Percentiles rank a stretch among this genome's conserved stretches.
phyloP scores from a whole-genome alignment of 495 filamentous ascomycete species.

The Penicillium subrubescens region DNA sequence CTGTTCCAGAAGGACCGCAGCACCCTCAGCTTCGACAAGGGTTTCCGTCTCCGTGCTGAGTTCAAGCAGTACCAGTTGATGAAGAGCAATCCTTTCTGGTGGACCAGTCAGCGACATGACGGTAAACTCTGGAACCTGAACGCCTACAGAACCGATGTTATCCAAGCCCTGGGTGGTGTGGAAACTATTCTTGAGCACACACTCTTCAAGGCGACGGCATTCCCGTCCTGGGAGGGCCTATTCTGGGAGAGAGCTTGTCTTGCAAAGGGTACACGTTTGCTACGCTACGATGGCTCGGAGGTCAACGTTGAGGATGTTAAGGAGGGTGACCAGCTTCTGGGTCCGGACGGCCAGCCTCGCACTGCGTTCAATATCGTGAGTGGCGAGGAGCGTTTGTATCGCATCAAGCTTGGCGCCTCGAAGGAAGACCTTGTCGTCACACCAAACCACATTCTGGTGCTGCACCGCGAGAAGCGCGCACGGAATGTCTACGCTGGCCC shows the following conservation, averaged over 20 bases:
- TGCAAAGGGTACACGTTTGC: constrained; percentile 40
- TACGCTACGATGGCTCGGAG: constrained; percentile 42
- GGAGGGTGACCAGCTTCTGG: constrained; percentile 50
- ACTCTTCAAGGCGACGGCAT: constrained; percentile 97
- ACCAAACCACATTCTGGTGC: constrained; percentile 50
- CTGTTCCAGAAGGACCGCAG: constrained; percentile 99
- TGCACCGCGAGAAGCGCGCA: constrained; percentile 38
- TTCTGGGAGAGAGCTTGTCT: constrained; percentile 89
- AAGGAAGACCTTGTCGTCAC: constrained; percentile 51
- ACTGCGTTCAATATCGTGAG: constrained; percentile 51
- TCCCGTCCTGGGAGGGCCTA: constrained; percentile 97
- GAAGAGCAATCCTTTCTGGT: constrained; percentile 99
- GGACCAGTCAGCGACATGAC: constrained; percentile 97
- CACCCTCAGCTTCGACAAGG: constrained; percentile 98
- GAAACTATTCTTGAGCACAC: constrained; percentile 99
- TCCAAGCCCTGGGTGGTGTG: constrained; percentile 98
- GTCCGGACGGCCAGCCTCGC: constrained; percentile 48
- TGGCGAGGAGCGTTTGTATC: constrained; percentile 48
- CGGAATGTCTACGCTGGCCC: too few relatives aligned
- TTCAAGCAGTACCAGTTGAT: constrained; percentile 99
- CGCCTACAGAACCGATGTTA: constrained; percentile 97
- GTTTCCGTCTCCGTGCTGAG: constrained; percentile 92
- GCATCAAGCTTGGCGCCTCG: constrained; percentile 36
- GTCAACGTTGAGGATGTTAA: constrained; percentile 50
- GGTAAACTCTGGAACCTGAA: constrained; percentile 99